Conservation (phyloP, 495 filamentous ascomycete genomes). For the Podospora pseudopauciseta region DNA sequence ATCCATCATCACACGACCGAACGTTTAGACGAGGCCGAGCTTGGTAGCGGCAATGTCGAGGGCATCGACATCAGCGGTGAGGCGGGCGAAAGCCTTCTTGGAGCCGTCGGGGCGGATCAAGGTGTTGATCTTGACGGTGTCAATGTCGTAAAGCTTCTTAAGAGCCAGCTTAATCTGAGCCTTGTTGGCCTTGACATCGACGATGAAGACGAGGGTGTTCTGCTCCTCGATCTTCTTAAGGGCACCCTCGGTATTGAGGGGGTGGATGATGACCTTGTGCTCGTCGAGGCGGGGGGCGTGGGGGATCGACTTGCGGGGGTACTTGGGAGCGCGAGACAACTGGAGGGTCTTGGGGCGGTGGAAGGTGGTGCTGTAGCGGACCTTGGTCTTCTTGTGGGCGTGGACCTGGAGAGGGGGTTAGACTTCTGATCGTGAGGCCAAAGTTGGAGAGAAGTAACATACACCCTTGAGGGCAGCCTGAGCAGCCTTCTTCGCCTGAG, state of each 20-base stretch:
- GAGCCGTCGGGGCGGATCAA: conserved; percentile 93
- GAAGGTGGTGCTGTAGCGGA: conserved; percentile 90
- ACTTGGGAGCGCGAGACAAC: conserved; percentile 88
- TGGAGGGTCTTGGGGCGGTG: conserved; percentile 93
- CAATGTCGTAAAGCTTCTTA: conserved; percentile 99
- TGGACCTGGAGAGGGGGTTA: conserved; percentile 49
- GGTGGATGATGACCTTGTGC: conserved; percentile 80
- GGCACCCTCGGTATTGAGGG: conserved; percentile 93
- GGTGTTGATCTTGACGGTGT: conserved; percentile 97
- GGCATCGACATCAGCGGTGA: conserved; percentile 95
- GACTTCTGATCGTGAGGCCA: background rate
- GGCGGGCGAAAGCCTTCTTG: conserved; percentile 97
- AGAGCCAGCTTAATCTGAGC: conserved; percentile 96
- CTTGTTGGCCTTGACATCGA: conserved; percentile 98
- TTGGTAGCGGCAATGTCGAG: conserved; percentile 99
- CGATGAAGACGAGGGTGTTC: conserved; percentile 98
- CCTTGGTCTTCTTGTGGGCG: conserved; percentile 87
- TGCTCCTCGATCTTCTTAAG: conserved; percentile 99
- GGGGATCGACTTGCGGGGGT: conserved; percentile 91
- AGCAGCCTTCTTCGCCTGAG: conserved; percentile 82
- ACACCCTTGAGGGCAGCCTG: conserved; percentile 90
- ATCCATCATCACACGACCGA: conserved; percentile 8
- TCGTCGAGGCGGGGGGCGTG: conserved; percentile 88
- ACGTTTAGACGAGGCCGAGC: conserved; percentile 86
- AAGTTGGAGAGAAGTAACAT: conserved; percentile 42